Percentiles rank a stretch among this genome's conserved stretches.
Conservation (phyloP, 495 filamentous ascomycete genomes). For the Hypoxylon lenormandii region DNA sequence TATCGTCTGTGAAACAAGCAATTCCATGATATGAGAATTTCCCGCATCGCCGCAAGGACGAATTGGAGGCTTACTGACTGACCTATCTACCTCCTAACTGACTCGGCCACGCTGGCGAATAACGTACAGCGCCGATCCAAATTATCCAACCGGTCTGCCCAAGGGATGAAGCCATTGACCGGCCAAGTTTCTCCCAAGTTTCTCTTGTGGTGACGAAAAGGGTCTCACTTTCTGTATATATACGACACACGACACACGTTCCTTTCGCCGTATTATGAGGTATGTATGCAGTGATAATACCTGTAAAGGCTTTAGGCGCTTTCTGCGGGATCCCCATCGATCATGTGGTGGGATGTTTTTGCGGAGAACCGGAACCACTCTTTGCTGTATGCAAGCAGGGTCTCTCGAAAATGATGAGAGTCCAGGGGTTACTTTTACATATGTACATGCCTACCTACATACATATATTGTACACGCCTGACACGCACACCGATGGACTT, state of each 20-base stretch:
- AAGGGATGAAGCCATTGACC: conserved; percentile 11
- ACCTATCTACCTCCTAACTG: no score
- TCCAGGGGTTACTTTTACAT: conserved; percentile 31
- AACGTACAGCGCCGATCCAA: conserved; percentile 25
- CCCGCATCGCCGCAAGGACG: conserved; percentile 6
- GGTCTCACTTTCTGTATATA: not conserved
- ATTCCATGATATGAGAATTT: not conserved
- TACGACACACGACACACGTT: not conserved
- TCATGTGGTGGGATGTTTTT: conserved; percentile 43
- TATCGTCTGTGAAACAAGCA: conserved; percentile 25
- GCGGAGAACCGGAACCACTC: conserved; percentile 39
- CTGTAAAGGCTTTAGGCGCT: conserved; percentile 33
- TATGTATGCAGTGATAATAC: not conserved
- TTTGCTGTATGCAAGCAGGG: conserved; percentile 42
- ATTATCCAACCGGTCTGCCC: conserved; percentile 17
- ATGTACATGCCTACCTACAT: conserved; percentile 13
- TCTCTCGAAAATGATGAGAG: conserved; percentile 32
- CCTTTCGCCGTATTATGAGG: not conserved
- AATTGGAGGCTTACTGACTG: conserved; percentile 3
- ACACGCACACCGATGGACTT: no score
- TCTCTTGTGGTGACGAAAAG: conserved; percentile 1
- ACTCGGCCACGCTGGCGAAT: conserved; percentile 6
- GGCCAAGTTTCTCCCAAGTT: conserved; percentile 7
- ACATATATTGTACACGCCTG: not conserved
- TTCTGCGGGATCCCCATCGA: conserved; percentile 44